Evolutionary conservation across 2,329 filamentous ascomycete species (phyloP), one percentile per base, ranked within the genome.

Genomic region (Aspergillus eucalypticola): DNA sequence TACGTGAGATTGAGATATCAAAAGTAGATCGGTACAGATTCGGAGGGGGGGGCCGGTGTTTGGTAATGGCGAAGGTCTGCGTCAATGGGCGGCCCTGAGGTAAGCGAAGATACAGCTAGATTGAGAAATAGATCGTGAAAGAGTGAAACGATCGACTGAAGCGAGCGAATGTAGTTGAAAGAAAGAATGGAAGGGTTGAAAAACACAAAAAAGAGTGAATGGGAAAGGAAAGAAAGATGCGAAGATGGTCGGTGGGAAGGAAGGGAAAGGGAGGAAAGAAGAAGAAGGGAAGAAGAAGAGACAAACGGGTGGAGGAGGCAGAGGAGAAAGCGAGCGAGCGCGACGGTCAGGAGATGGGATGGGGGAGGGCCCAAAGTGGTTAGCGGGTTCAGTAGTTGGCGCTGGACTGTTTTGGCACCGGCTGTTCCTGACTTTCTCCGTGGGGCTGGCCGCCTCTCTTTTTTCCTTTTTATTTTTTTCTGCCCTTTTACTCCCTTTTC

Each of bases 121-220:
- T 75, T 72, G 72, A 41, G 29, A 35, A 35, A 35, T 75, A 71
- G 73, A 78, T 79, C 79, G 78, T 81, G 73, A 83, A 82, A 73
- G 80, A 83, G 80, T 82, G 80, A 77, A 80, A 81, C 79, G 76
- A 76, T 67, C 74, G 68, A 76, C 74, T 74, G 70, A 73, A 67
- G 71, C 62, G 62, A 72, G 66, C 62, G 69, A 67, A 71, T 69
- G 66, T 67, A 67, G 71, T 64, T 65, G 63, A 63, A 58, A 63
- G 64, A 67, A 66, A 62, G 62, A 68, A 66, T 62, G 62, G 65
- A 65, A 68, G 64, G 60, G 67, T 63, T 68, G 63, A 64, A 69
- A 59, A 62, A 67, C 67, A 63, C 63, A 62, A 69, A 67, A 66
- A 72, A 68, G 69, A 71, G 68, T 70, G 69, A 74, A 69, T 66